Base-by-base conservation (phyloP, 352 stramenopile species). In the Globisporangium irregulare region DNA sequence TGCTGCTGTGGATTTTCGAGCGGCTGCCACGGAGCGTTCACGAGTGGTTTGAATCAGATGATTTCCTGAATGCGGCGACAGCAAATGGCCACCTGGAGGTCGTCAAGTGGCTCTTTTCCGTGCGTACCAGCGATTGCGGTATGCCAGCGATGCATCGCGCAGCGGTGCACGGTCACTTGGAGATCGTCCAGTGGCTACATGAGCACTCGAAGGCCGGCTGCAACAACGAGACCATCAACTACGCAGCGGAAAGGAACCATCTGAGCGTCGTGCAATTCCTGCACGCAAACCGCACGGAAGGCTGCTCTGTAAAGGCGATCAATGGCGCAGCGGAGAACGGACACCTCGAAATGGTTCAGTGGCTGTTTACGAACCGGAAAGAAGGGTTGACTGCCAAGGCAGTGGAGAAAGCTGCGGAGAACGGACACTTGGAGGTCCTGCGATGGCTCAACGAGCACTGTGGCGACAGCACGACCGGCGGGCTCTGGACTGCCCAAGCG, bases 181-280 rank as follows among this genome's bases (percentile, higher is more conserved):
- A 72, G 1, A 59, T 78, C 41, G 59, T 84, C 38, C 64, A 80
- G 48, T 81, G 74, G 77, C 61, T 84, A 10, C 51, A 68, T 18
- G 48, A 70, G 38, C 53, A 79, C 61, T 66, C 72, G 8, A 36
- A 70, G 12, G 68, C 71, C 27, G 72, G 66, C 41, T 81, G 72
- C 74, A 74, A 70, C 15, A 59, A 70, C 3, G 54, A 69, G 1
- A 77, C 80, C 55, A 64, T 83, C 67, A 66, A 72, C 57, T 29
- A 69, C 25, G 73, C 79, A 3, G 78, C 75, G 1, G 62, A 62
- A 22, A 41, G 69, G n/a, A 75, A 77, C 54, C 74, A 82, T 55
- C 53, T 86, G 50, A 34, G 58, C 8, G 74, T 71, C 9, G 73
- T 75, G 2, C 69, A 78, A 32, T 86, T 78, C 76, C 63, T 88